Evolutionary conservation across 768 basidiomycete species (phyloP), one percentile per base, ranked within the genome.

Genomic region (Boletus rufocinnamomeus): DNA sequence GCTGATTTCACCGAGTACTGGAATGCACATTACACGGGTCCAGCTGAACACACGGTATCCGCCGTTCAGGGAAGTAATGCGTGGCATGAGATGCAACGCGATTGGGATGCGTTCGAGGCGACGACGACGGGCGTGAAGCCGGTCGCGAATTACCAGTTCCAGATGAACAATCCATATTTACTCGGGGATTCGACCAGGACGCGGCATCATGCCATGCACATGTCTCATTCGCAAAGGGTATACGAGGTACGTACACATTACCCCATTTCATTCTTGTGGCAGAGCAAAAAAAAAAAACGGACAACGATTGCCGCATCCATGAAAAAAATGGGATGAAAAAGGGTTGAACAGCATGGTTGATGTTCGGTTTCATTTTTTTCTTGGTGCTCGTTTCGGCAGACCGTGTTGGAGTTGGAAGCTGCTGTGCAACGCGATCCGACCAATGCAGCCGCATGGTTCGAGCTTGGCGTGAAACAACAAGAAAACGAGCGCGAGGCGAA

Each of bases 401-500:
- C 82, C 63, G 85, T 98, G 10, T 78, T 98, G 32, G 89, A 94
- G 70, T 79, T 93, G 14, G 96, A 99, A 76, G 96, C 96, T 8
- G 82, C 81, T 27, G 94, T 96, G 16, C 92, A 96, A 68, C 82
- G 81, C 41, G 83, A 94, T 65, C 85, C 88, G 60, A 75, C 71
- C 10, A 82, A 90, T 64, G 85, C 90, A 5, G 63, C 74, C 37
- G 88, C 87, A 10, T 99, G 97, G 97, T 95, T 84, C 69, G 84
- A 89, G 63, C 86, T 98, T 50, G 97, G 97, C 27, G 87, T 99
- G 50, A 95, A 92, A 73, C 97, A 98, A 69, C 97, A 99, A 73
- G 95, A 97, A 74, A 97, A 95, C 70, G 97, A 99, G 72, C 86
- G 95, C 17, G 97, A 99, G 75, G 81, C 82, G 9, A 88, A 93